Evolutionary conservation across 768 basidiomycete genomes (phyloP).

Genomic region (Tricholoma bakamatsutake): DNA sequence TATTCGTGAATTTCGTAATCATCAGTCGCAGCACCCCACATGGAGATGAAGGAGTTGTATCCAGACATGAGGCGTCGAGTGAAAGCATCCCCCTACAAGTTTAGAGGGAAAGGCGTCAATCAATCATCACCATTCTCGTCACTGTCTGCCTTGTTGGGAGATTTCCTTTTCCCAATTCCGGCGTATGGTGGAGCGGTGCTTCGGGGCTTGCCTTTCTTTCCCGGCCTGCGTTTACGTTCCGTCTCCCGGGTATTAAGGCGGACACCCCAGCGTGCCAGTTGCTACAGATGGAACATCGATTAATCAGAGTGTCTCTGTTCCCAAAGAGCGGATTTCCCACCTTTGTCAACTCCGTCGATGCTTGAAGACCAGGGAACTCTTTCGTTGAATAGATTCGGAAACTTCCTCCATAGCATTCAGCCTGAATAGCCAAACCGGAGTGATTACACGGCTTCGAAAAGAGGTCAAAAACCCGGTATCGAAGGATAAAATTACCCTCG

Average conservation of each 20-base stretch:
- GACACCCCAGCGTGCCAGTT: constrained; percentile 51
- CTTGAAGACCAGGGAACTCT: constrained; percentile 61
- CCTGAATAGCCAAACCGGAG: constrained; percentile 42
- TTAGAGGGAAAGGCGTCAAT: neutral
- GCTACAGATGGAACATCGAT: constrained; percentile 21
- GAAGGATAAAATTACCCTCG: constrained; percentile 60
- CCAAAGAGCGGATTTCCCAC: constrained; percentile 24
- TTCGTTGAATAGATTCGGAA: constrained; percentile 70
- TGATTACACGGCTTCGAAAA: constrained; percentile 32
- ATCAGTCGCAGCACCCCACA: neutral
- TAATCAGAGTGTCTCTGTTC: neutral
- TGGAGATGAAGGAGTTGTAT: neutral
- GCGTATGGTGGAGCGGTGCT: constrained; percentile 13
- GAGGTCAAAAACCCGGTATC: constrained; percentile 63
- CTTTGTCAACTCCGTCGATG: constrained; percentile 65
- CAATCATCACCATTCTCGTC: constrained; percentile 9
- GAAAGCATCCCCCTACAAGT: neutral
- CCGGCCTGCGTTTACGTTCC: constrained; percentile 41
- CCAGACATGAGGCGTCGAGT: neutral
- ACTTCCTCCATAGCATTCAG: constrained; percentile 57
- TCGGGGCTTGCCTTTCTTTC: constrained; percentile 26
- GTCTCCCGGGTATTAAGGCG: constrained; percentile 55
- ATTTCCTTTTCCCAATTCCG: constrained; percentile 8
- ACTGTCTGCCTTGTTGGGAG: neutral
- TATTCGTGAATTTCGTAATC: neutral